Percentiles rank a stretch among this genome's conserved stretches.
Conservation (phyloP, 148 eudicot genomes). For the Rhododendron kiyosumense region DNA sequence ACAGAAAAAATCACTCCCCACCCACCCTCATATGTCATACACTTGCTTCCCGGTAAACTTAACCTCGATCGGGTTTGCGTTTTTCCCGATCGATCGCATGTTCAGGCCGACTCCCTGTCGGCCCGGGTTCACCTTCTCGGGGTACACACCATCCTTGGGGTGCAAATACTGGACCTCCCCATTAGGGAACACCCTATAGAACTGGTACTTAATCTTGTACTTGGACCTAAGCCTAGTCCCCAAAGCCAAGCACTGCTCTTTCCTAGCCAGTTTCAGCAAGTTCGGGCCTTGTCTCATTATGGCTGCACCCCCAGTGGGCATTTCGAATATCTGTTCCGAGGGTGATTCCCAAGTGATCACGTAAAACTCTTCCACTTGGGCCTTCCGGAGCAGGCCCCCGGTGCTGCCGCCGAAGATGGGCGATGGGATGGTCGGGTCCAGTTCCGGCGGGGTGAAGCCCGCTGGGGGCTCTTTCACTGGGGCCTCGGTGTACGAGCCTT, state of each 20-base stretch:
- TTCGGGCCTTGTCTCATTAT: slow-evolving; percentile 95
- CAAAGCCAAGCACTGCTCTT: slow-evolving; percentile 90
- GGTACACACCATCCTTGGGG: slow-evolving; percentile 97
- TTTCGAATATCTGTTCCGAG: slow-evolving; percentile 85
- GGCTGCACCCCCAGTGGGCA: slow-evolving; percentile 98
- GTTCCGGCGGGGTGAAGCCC: slow-evolving; percentile 89
- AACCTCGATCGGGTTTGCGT: slow-evolving; percentile 84
- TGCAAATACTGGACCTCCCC: slow-evolving; percentile 98
- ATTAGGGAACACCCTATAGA: slow-evolving; percentile 93
- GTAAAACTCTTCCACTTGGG: slow-evolving; percentile 94
- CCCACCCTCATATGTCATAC: slow-evolving; percentile 56
- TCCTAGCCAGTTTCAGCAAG: slow-evolving; percentile 77
- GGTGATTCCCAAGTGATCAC: slow-evolving; percentile 95
- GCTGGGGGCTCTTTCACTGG: slow-evolving; percentile 41
- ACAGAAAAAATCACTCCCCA: not conserved
- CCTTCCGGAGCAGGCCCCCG: slow-evolving; percentile 78
- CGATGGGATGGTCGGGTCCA: slow-evolving; percentile 89
- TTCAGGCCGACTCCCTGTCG: slow-evolving; percentile 82
- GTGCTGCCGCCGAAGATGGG: slow-evolving; percentile 97
- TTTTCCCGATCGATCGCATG: slow-evolving; percentile 89
- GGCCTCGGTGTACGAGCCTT: slow-evolving; percentile 15
- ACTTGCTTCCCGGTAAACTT: slow-evolving; percentile 93
- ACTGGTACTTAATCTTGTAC: slow-evolving; percentile 91
- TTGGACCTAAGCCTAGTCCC: slow-evolving; percentile 88
- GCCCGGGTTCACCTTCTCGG: slow-evolving; percentile 95